Percentiles rank a stretch among this genome's conserved stretches.
Conservation (phyloP, 2,329 filamentous ascomycete genomes). For the Monosporascus sp. region DNA sequence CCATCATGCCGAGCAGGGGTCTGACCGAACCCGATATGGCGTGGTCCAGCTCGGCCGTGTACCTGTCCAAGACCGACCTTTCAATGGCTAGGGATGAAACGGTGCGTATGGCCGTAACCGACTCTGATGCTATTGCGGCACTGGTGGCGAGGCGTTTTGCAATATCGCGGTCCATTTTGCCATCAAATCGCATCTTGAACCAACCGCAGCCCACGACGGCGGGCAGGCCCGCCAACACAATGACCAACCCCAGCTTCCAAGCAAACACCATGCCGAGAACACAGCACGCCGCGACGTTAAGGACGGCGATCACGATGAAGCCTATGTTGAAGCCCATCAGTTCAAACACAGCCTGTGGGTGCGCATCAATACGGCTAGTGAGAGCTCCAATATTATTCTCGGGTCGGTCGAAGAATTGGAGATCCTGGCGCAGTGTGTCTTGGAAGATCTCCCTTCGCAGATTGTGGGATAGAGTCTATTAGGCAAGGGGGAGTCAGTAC, state of each 20-base stretch:
- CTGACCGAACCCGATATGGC: constrained; percentile 3
- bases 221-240: constrained; percentile 36
- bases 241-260: constrained; percentile 41
- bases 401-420: constrained; percentile 32
- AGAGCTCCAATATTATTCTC: constrained; percentile 30
- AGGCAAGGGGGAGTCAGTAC: no score
- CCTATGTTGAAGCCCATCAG: constrained; percentile 38
- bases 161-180: constrained; percentile 18
- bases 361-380: constrained; percentile 23
- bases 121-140: constrained; percentile 40
- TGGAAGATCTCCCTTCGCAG: constrained; percentile 25
- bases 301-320: constrained; percentile 34
- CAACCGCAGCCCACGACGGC: constrained; percentile 36
- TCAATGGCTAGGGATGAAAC: constrained; percentile 36
- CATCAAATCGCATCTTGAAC: constrained; percentile 33
- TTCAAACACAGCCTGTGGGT: constrained; percentile 38
- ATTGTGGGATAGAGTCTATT: constrained; percentile 13
- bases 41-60: constrained; percentile 26
- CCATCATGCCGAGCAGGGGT: constrained; percentile 16
- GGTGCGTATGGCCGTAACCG: constrained; percentile 39
- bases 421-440: constrained; percentile 32
- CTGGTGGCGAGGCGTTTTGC: constrained; percentile 22
- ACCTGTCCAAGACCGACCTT: constrained; percentile 26
- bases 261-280: constrained; percentile 35
- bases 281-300: constrained; percentile 34